Percentiles rank a stretch among this genome's conserved stretches.
Evolutionary conservation across 169 alveolate species (phyloP).

Genomic region (Plasmodium gallinaceum): DNA sequence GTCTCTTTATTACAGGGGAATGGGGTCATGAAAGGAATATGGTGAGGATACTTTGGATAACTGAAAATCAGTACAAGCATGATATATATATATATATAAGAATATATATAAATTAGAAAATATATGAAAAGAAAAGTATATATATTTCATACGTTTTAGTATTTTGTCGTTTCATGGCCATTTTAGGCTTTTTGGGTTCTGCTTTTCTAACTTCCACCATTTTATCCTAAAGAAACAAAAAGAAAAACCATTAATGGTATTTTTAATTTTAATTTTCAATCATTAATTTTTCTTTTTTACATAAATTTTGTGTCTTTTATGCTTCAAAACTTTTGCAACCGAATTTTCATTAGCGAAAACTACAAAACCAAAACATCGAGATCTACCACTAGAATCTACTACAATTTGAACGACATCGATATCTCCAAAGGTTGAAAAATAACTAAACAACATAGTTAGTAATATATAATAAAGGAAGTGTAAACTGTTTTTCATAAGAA

Average conservation of each 20-base stretch:
- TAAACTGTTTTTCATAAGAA: not conserved
- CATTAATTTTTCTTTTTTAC: conserved; percentile 17
- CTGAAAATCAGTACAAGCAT: conserved; percentile 12
- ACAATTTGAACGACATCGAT: conserved; percentile 66
- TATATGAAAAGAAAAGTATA: not conserved
- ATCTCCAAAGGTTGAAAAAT: conserved; percentile 53
- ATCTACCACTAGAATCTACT: conserved; percentile 60
- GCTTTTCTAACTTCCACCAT: conserved; percentile 74
- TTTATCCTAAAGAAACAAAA: conserved; percentile 28
- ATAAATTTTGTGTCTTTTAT: conserved; percentile 48
- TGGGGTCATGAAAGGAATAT: conserved; percentile 52
- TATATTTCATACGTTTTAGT: conserved; percentile 25
- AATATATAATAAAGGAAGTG: not conserved
- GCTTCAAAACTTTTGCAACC: conserved; percentile 65
- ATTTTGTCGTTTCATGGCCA: conserved; percentile 62
- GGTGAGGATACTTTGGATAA: conserved; percentile 38
- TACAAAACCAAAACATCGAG: conserved; percentile 72
- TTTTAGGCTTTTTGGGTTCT: conserved; percentile 57
- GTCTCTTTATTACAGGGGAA: conserved; percentile 66
- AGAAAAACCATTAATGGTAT: not conserved
- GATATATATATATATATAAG: conserved; percentile 2
- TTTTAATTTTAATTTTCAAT: not conserved
- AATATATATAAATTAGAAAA: not conserved
- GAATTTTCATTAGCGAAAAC: conserved; percentile 51
- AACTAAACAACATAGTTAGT: conserved; percentile 8